Evolutionary conservation across 1,139 yeast genomes (phyloP), one percentile per base, ranked within the genome.

Genomic region (Suhomyces choctaworum): DNA sequence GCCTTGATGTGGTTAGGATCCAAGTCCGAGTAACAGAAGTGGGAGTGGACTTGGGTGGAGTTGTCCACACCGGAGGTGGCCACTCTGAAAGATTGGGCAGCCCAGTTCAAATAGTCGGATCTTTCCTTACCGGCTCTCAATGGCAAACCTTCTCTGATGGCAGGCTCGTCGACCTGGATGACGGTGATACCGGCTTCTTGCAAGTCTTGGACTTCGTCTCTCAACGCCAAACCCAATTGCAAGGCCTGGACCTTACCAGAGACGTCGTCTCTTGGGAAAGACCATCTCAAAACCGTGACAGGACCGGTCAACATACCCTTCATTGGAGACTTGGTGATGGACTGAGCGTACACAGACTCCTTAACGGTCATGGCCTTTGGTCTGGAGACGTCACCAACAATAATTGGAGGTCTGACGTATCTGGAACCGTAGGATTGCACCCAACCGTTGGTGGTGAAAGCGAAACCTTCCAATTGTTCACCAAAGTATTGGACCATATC

Each of bases 251-350:
- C 78, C 78, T 87, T 81, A 75, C 87, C 94, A 51, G 96, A 78
- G 55, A 92, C 85, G 62, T 92, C 98, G 66, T 90, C 94, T 83
- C 98, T 88, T 76, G 98, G 98, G 97, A 92, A 92, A 59, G 98
- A 92, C 98, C 98, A 92, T 83, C 98, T 88, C 69, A 92, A 83
- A 73, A 95, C 88, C 61, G 98, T 92, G 58, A 92, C 95, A 67
- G 98, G 98, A 75, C 98, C 98, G 66, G 98, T 90, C 70, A 92
- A 85, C 98, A 92, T 92, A 86, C 98, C 98, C 82, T 92, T 92
- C 82, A 92, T 85, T 66, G 97, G 97, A 76, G 85, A 85, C 60
- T 80, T 73, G 62, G 97, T 89, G 64, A 92, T 73, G 47, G 96
- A 86, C 80, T 94, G 98, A 56, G 98, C 98, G 72, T 88, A 92